Conservation (phyloP, 345 rosid species). For the Camelina neglecta region DNA sequence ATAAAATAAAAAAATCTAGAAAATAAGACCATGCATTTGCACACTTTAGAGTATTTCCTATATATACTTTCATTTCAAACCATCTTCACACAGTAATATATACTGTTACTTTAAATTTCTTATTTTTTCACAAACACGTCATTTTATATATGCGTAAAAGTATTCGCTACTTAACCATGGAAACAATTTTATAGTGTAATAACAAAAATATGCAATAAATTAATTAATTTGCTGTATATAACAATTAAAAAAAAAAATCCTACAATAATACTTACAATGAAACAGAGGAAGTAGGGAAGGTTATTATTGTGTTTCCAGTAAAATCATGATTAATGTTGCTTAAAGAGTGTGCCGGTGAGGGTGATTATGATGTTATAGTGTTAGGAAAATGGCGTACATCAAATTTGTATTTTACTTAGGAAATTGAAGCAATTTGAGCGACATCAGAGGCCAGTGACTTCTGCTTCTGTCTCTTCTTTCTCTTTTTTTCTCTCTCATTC, state of each 20-base stretch:
- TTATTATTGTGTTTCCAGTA: background rate
- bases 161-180: too few species aligned
- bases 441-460: conserved; percentile 15
- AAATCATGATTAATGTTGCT: conserved; percentile 32
- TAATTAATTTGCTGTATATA: too few species aligned
- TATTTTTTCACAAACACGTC: too few species aligned
- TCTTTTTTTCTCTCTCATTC: background rate
- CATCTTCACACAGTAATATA: too few species aligned
- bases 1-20: too few species aligned
- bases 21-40: too few species aligned
- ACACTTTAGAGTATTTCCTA: too few species aligned
- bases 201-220: too few species aligned
- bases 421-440: conserved; percentile 21
- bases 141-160: too few species aligned
- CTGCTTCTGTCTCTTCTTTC: background rate
- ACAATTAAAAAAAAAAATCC: background rate
- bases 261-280: background rate
- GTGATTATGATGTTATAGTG: conserved; percentile 24
- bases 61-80: too few species aligned
- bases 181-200: too few species aligned
- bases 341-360: conserved; percentile 1
- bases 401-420: conserved; percentile 30
- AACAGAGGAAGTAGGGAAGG: background rate
- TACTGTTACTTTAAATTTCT: too few species aligned
- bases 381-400: conserved; percentile 23